Base-by-base conservation (phyloP, 345 rosid species). In the Moringa oleifera region DNA sequence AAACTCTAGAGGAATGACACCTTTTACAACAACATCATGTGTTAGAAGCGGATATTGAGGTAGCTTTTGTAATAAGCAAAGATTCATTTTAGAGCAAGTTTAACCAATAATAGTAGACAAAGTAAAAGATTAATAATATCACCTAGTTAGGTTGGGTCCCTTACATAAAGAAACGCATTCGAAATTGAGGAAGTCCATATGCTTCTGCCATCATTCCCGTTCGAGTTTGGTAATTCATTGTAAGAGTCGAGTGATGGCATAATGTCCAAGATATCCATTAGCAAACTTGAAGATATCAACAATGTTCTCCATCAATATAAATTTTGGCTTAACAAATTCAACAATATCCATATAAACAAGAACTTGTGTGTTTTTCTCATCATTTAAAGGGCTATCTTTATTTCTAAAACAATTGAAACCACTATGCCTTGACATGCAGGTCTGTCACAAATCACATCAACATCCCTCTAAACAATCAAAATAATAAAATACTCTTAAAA, bases 191-290 rank as follows among this genome's bases (percentile, higher is more conserved):
- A 66, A 91, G 90, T 0, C 98, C 96, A 65, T 91, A 91, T 17
- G 94, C 81, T 7, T 95, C 96, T 4, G 88, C 91, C 91, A 91
- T 76, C 85, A 91, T 77, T 18, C 98, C 97, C 68, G 85, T 47
- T 15, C 90, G 80, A 0, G 81, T 63, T 70, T 91, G 98, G 57
- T 81, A 91, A 58, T 85, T 85, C 85, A 88, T 80, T 20, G 75
- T 65, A 8, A 89, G 54, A 91, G 80, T 11, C 88, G 68, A n/a
- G 79, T 88, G 37, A 91, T 54, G 7, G 89, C 96, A 77, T 85
- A 85, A 11, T 89, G 74, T 4, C 95, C 95, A 54, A 83, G 72
- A 62, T 63, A 73, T 16, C 96, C 91, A 55, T 64, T 56, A 0
- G 78, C 67, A 65, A 89, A 83, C 68, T 74, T 89, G 2, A 91